Conservation (phyloP, 1,284 basidiomycete species). For the Golubevia sp. region DNA sequence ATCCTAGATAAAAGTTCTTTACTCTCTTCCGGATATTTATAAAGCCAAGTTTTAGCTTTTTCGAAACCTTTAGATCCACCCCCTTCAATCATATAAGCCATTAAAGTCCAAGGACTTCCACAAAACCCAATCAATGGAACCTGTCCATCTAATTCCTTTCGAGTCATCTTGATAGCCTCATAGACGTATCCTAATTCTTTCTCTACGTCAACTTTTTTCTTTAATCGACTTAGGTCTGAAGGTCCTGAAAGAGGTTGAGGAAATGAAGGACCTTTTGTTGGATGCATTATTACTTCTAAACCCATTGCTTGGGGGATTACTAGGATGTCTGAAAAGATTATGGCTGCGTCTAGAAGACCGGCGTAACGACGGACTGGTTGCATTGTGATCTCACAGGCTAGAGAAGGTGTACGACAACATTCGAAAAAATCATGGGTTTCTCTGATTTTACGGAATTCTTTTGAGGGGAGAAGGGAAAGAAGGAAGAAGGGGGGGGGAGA, state of each 20-base stretch:
- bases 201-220: slow-evolving; percentile 54
- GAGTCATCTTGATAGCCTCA: slow-evolving; percentile 52
- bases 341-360: slow-evolving; percentile 55
- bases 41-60: slow-evolving; percentile 59
- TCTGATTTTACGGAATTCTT: slow-evolving; percentile 57
- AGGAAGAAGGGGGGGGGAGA: slow-evolving; percentile 5
- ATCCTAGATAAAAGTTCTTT: slow-evolving; percentile 52
- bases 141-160: slow-evolving; percentile 49
- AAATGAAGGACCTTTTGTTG: slow-evolving; percentile 55
- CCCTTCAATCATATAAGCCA: slow-evolving; percentile 62
- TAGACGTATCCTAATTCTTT: slow-evolving; percentile 60
- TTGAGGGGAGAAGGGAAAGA: slow-evolving; percentile 4
- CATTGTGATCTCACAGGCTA: slow-evolving; percentile 57
- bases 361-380: slow-evolving; percentile 57
- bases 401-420: slow-evolving; percentile 53
- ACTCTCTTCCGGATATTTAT: slow-evolving; percentile 52
- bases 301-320: slow-evolving; percentile 61
- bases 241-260: slow-evolving; percentile 50
- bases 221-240: slow-evolving; percentile 42
- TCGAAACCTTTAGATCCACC: slow-evolving; percentile 56
- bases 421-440: slow-evolving; percentile 59
- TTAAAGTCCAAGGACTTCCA: slow-evolving; percentile 59
- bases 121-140: slow-evolving; percentile 61
- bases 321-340: slow-evolving; percentile 61
- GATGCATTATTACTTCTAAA: slow-evolving; percentile 58